These are phyloP conservation scores for Fusarium sp. DNA, from an alignment of 2,329 filamentous ascomycete species.

Conservation along the genomic window DNA sequence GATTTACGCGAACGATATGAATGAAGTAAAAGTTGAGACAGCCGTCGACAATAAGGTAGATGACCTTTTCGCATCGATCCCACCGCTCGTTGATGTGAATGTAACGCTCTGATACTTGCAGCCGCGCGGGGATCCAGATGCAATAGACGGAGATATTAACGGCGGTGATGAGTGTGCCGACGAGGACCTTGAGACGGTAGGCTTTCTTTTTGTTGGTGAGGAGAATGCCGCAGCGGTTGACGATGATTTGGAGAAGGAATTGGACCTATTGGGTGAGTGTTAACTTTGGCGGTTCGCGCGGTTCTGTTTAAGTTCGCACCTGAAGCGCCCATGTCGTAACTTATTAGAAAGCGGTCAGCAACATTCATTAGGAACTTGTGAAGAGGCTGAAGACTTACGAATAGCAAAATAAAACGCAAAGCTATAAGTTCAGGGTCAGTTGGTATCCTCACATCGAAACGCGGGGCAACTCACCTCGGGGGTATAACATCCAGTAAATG, in stretches of 20 bases:
- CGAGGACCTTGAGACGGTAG: conserved; percentile 36
- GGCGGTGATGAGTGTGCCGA: conserved; percentile 42
- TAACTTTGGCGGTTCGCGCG: not conserved
- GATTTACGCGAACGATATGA: conserved; percentile 40
- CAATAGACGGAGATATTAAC: conserved; percentile 46
- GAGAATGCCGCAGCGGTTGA: conserved; percentile 45
- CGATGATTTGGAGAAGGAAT: conserved; percentile 46
- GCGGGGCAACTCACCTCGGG: conserved; percentile 36
- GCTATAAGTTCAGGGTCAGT: conserved; percentile 31
- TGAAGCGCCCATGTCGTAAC: conserved; percentile 48
- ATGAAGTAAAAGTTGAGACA: conserved; percentile 46
- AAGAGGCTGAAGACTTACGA: conserved; percentile 22
- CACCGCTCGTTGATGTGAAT: conserved; percentile 46
- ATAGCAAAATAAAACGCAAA: conserved; percentile 49
- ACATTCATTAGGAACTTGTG: rapidly evolving
- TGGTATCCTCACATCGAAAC: rapidly evolving
- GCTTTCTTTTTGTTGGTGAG: conserved; percentile 36
- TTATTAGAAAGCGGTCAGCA: conserved; percentile 16
- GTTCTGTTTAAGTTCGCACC: conserved; percentile 8
- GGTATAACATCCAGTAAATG: conserved; percentile 43
- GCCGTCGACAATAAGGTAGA: conserved; percentile 46
- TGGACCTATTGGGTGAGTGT: conserved; percentile 28
- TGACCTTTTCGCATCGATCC: conserved; percentile 48
- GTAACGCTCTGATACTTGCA: conserved; percentile 42
- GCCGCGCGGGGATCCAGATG: conserved; percentile 45